These are phyloP conservation scores for Echium plantagineum DNA, from an alignment of 257 asterid genomes.

Conservation along the genomic window DNA sequence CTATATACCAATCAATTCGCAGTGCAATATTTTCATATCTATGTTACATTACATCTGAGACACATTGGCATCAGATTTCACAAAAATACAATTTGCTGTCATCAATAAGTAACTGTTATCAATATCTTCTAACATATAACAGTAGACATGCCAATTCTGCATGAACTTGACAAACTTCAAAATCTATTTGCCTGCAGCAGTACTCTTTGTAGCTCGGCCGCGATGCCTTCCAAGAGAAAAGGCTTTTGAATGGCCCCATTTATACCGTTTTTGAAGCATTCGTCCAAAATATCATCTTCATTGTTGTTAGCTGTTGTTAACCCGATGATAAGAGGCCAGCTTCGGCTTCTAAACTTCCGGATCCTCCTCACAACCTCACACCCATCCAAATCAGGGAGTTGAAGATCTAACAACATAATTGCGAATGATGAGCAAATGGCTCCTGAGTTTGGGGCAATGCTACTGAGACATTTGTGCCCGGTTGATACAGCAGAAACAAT, in stretches of 20 bases:
- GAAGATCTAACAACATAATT: constrained; percentile 70
- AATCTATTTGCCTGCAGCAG: constrained; percentile 42
- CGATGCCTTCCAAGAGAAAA: constrained; percentile 47
- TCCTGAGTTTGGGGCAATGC: constrained; percentile 31
- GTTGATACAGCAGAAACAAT: constrained; percentile 55
- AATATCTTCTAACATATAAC: background rate
- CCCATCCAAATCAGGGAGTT: constrained; percentile 71
- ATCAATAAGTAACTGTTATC: background rate
- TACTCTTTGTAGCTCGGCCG: constrained; percentile 49
- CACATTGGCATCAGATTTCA: background rate
- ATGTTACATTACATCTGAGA: background rate
- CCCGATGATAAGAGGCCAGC: constrained; percentile 71
- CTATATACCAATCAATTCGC: background rate
- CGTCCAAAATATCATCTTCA: constrained; percentile 38
- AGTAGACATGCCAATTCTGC: background rate
- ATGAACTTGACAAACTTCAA: background rate
- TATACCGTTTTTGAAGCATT: constrained; percentile 59
- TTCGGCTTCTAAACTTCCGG: constrained; percentile 58
- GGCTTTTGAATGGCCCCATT: constrained; percentile 75
- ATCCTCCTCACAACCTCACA: constrained; percentile 64
- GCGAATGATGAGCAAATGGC: constrained; percentile 25
- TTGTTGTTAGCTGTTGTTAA: constrained; percentile 37
- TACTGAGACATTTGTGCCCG: constrained; percentile 63
- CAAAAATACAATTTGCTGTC: background rate
- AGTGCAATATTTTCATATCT: background rate